Conservation (phyloP, 805 yeast genomes). For the Lachancea meyersii region DNA sequence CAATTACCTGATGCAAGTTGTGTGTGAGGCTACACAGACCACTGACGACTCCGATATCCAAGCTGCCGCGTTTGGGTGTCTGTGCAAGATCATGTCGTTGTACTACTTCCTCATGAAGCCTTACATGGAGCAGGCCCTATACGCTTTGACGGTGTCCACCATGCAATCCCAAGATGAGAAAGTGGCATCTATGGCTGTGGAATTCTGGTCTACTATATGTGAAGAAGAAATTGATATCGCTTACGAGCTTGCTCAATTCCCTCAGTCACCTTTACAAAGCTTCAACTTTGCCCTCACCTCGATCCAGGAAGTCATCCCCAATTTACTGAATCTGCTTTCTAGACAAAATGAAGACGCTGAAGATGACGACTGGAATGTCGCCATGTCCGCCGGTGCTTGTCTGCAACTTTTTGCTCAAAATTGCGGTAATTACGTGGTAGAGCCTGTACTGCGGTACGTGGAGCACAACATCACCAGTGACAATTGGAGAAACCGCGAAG, state of each 20-base stretch:
- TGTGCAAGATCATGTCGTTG: conserved; percentile 83
- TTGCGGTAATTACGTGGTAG: conserved; percentile 79
- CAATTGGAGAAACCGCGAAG: conserved; percentile 87
- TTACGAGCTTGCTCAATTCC: conserved; percentile 56
- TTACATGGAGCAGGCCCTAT: conserved; percentile 95
- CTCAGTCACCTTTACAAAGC: conserved; percentile 45
- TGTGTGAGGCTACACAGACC: conserved; percentile 97
- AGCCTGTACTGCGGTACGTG: conserved; percentile 79
- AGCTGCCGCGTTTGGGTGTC: conserved; percentile 92
- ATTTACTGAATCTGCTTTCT: conserved; percentile 69
- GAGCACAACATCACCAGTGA: conserved; percentile 56
- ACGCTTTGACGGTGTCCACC: conserved; percentile 81
- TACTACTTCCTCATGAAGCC: conserved; percentile 87
- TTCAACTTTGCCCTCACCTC: conserved; percentile 85
- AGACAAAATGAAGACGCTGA: conserved; percentile 90
- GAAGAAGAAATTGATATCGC: conserved; percentile 89
- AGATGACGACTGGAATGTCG: conserved; percentile 95
- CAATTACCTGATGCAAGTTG: conserved; percentile 96
- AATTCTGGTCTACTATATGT: conserved; percentile 99
- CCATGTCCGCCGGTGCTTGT: conserved; percentile 99
- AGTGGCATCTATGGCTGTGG: conserved; percentile 97
- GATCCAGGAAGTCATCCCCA: conserved; percentile 78
- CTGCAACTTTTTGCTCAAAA: conserved; percentile 88
- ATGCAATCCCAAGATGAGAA: conserved; percentile 71
- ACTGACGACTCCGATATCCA: conserved; percentile 65